Base-by-base conservation (phyloP, 2,329 filamentous ascomycete species). In the Ascochyta rabiei region DNA sequence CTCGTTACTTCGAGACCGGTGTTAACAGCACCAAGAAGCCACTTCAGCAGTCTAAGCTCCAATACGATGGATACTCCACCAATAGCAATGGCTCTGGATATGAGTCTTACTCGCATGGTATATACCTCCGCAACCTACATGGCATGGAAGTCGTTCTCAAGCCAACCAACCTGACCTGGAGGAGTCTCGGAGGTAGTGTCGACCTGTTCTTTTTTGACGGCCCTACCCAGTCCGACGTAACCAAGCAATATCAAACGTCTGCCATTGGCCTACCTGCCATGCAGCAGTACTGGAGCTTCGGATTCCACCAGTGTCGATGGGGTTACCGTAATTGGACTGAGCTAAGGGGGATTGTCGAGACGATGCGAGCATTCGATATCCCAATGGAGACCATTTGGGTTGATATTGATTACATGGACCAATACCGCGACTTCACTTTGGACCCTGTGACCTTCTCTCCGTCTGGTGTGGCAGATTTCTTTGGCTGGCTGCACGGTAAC, bases 221-320 rank as follows among this genome's bases (percentile, higher is more conserved):
- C 0, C 89, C 89, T 0, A 86, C 81, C 0, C 86, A 87, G 53
- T 80, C 83, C 6, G 83, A 87, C 12, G 86, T 92, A 21, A 89
- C 86, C 15, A 85, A 84, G 69, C 82, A 88, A 34, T 95, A 93
- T 69, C 86, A 90, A 59, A 74, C 77, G 52, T 86, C 83, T 48
- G 83, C 87, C 1, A 79, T 88, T 46, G 90, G 90, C 0, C 77
- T 90, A 5, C 90, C 90, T 1, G 86, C 86, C 0, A 87, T 93
- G 85, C 88, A 93, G 68, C 87, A 60, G 15, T 95, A 95, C 76
- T 93, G 86, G 81, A 86, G 87, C 0, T 85, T 96, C 56, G 91
- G 91, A 0, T 93, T 83, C 69, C 91, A 96, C 61, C 90, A 96
- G 70, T 93, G 90, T 64, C 83, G 89, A 55, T 95, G 90, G 86